phyloP scores from a whole-genome alignment of 192 early-diverging fungal genomes.

The Podila clonocystis region DNA sequence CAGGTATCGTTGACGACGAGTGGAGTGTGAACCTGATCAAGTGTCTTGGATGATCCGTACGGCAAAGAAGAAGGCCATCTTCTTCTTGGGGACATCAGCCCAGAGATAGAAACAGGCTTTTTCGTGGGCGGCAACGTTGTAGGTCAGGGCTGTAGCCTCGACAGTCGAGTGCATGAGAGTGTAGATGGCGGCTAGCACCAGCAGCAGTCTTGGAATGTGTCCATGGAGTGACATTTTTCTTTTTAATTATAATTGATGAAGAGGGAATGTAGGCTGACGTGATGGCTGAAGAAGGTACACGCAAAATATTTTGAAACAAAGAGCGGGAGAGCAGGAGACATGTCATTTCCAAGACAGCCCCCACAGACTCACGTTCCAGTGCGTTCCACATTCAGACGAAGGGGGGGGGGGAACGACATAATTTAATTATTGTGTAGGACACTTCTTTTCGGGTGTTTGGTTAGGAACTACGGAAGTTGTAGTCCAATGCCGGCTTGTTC shows the following conservation, averaged over 20 bases:
- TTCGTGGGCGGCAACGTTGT: slow-evolving; percentile 88
- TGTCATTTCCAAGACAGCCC: too few species aligned
- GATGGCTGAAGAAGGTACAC: too few species aligned
- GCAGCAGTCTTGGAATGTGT: neutral
- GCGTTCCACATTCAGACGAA: too few species aligned
- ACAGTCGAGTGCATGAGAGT: slow-evolving; percentile 6
- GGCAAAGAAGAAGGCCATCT: slow-evolving; percentile 96
- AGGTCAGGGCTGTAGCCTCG: slow-evolving; percentile 75
- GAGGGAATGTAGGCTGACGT: too few species aligned
- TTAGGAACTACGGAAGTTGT: slow-evolving; percentile 64
- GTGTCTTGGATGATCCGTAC: slow-evolving; percentile 55
- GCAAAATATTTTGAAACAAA: too few species aligned
- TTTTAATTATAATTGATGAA: too few species aligned
- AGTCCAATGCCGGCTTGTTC: slow-evolving; percentile 71
- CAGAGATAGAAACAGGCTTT: slow-evolving; percentile 92
- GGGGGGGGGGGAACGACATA: too few species aligned
- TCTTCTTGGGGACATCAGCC: slow-evolving; percentile 83
- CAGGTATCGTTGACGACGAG: neutral
- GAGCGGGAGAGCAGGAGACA: too few species aligned
- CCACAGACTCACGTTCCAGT: too few species aligned
- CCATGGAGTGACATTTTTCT: neutral
- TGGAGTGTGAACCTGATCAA: neutral
- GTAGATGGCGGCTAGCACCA: neutral
- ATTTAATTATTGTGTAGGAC: too few species aligned
- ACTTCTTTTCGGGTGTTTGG: too few species aligned